Conservation (phyloP, 176 grass and related monocot species). For the Hyparrhenia diplandra region DNA sequence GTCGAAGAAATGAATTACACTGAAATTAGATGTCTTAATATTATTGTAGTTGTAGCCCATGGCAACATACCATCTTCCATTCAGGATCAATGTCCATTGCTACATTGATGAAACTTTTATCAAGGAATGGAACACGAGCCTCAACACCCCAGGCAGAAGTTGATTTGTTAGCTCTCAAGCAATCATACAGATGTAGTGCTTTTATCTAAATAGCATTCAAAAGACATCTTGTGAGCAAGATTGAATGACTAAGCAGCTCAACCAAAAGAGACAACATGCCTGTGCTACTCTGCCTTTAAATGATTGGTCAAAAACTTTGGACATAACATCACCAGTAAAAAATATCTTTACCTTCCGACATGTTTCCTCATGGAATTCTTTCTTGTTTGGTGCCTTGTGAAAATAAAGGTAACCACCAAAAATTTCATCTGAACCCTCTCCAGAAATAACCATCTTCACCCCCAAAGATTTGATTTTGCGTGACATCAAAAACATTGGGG, state of each 20-base stretch:
- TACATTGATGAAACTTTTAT: conserved; percentile 87
- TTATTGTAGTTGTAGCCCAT: not conserved
- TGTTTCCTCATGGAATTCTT: conserved; percentile 93
- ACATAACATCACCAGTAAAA: not conserved
- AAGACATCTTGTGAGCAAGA: conserved; percentile 18
- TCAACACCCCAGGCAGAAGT: conserved; percentile 98
- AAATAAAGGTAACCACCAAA: conserved; percentile 99
- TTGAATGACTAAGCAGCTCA: not conserved
- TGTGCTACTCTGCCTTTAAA: not conserved
- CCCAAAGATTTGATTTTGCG: conserved; percentile 98
- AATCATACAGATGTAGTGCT: conserved; percentile 96
- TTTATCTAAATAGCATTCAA: conserved; percentile 73
- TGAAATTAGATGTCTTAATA: not conserved
- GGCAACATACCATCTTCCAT: conserved; percentile 88
- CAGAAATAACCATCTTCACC: conserved; percentile 99
- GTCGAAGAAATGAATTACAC: not conserved
- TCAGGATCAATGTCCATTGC: conserved; percentile 97
- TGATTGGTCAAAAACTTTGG: not conserved
- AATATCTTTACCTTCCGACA: conserved; percentile 70
- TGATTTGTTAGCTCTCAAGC: conserved; percentile 91
- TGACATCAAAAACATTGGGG: conserved; percentile 98
- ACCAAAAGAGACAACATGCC: not conserved
- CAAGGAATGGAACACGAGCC: conserved; percentile 94
- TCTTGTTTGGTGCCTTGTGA: conserved; percentile 97
- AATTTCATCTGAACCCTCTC: conserved; percentile 97